These are phyloP conservation scores for Daldinia concentrica DNA, from an alignment of 495 filamentous ascomycete genomes.

Conservation along the genomic window DNA sequence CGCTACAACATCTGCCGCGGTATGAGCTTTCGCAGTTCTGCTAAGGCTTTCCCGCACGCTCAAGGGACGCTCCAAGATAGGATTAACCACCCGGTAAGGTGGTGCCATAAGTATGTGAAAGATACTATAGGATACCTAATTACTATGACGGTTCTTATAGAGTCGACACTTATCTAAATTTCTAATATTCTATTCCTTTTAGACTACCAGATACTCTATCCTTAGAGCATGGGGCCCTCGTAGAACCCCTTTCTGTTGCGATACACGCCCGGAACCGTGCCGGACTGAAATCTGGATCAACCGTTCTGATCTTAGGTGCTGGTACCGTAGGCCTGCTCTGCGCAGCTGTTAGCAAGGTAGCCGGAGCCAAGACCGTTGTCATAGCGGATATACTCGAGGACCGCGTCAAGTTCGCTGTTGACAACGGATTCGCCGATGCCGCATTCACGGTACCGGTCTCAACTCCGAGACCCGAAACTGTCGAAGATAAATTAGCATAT, in stretches of 20 bases:
- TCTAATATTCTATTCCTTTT: not conserved
- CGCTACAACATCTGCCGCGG: conserved; percentile 87
- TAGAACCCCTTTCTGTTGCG: conserved; percentile 83
- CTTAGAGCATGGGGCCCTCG: conserved; percentile 74
- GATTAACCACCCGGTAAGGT: conserved; percentile 77
- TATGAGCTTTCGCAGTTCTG: conserved; percentile 81
- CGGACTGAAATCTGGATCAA: conserved; percentile 58
- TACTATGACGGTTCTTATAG: not conserved
- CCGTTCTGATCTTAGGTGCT: conserved; percentile 80
- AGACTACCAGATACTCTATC: conserved; percentile 70
- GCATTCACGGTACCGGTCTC: conserved; percentile 66
- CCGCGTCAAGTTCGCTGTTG: conserved; percentile 74
- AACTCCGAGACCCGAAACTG: conserved; percentile 57
- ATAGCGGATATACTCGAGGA: conserved; percentile 83
- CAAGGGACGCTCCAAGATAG: conserved; percentile 85
- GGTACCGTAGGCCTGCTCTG: conserved; percentile 82
- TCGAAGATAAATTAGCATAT: conserved; percentile 67
- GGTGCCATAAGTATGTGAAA: conserved; percentile 66
- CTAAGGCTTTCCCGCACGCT: conserved; percentile 78
- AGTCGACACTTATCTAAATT: not conserved
- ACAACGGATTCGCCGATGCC: conserved; percentile 72
- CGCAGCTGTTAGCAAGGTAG: conserved; percentile 71
- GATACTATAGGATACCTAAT: not conserved
- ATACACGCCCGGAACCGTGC: conserved; percentile 77
- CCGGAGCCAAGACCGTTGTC: conserved; percentile 66